Base-by-base conservation (phyloP, 257 asterid genomes). In the Eucommia ulmoides region DNA sequence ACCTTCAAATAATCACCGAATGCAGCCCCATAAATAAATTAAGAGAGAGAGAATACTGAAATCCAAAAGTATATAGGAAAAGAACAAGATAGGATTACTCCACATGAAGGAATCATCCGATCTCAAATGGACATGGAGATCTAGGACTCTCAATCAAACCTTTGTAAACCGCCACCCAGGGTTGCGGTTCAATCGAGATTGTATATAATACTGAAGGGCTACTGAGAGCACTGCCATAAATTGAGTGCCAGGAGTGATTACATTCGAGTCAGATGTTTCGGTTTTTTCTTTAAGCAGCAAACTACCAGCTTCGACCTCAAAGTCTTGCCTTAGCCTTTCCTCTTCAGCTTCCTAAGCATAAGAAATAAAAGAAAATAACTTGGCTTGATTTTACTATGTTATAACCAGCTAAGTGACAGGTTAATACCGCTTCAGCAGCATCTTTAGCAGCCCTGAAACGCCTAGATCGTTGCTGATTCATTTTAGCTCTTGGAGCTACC, bases 371-470 rank as follows among this genome's bases (percentile, higher is more conserved):
- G 17, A 41, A 55, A 19, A 18, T 48, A 18, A 54, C 45, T 41
- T 16, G 53, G 14, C 0, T 7, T 52, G 17, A 41, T 22, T 53
- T 24, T 12, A 17, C 23, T 49, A 55, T n/a, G n/a, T n/a, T n/a
- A n/a, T n/a, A n/a, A n/a, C n/a, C n/a, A n/a, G n/a, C n/a, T n/a
- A n/a, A n/a, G n/a, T n/a, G n/a, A n/a, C n/a, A n/a, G n/a, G n/a
- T n/a, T n/a, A n/a, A 63, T 80, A 91, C 98, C 66, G 93, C 93
- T 59, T 83, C 83, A 44, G 97, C 94, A 38, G 94, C 94, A 70
- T 85, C 98, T 79, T 86, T 80, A 65, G 96, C 92, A 65, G 98
- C 96, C 81, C 94, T 86, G 71, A 91, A 91, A 56, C 98, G 96
- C 42, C 96, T 84, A 51, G 96, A 59, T 25, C 98, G 77, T 71